Base-by-base conservation (phyloP, 2,329 filamentous ascomycete species). In the Fonsecaea nubica region DNA sequence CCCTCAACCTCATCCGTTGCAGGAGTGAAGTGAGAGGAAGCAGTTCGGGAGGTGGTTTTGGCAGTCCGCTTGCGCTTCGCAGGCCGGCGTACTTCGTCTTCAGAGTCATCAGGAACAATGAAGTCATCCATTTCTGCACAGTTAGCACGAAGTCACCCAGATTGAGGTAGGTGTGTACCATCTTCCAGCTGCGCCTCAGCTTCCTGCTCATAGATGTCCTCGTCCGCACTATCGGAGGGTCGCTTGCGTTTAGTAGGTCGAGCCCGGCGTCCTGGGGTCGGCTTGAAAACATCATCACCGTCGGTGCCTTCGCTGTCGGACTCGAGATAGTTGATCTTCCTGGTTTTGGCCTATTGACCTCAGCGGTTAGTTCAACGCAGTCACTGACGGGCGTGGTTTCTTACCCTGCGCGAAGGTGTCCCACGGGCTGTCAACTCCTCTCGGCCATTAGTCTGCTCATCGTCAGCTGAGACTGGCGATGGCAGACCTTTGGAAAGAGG, bases 31-130 rank as follows among this genome's bases (percentile, higher is more conserved):
- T 66, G 69, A 32, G 64, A 62, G 1, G 85, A 80, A 0, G 86
- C 72, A 3, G 73, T 64, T 18, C 77, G 73, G 2, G 77, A 76
- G n/a, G 73, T 71, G 54, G 76, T 77, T 62, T 72, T 74, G 71
- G 79, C 62, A 63, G 75, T 15, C 73, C 87, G 84, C 76, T 94
- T 94, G 57, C 90, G 84, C 79, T 96, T 97, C 75, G 87, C 90
- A 0, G 90, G 82, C 30, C 84, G 77, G 76, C 73, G 82, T 71
- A 68, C 83, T 75, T 87, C 85, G 18, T 88, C 90, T 56, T 96
- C 93, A 0, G 92, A 94, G 50, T 96, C 92, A 73, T 97, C 93
- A 0, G 90, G 88, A 4, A 90, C 93, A 30, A 98, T 84, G 74
- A 98, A 98, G 76, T 97, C 91, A 68, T 90, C 92, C 81, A 96